phyloP scores from a whole-genome alignment of 1,284 basidiomycete genomes.

The Malassezia globosa region DNA sequence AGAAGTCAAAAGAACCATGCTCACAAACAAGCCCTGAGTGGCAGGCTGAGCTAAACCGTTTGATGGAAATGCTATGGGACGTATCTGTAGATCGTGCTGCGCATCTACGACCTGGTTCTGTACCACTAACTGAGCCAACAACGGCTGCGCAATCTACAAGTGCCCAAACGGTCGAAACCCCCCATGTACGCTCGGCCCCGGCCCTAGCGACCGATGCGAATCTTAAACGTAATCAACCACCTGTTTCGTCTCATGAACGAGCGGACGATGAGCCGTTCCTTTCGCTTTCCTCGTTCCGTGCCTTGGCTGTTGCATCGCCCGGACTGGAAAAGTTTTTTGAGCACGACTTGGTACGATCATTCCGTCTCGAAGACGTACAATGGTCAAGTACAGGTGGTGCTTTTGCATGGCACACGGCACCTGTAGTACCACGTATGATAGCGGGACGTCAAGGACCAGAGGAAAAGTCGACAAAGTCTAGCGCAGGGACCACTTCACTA shows the following conservation, averaged over 20 bases:
- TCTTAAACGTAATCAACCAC: too few relatives aligned
- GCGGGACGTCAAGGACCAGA: neutral
- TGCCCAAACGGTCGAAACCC: neutral
- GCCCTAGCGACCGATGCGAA: neutral
- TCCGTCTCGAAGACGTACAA: constrained; percentile 34
- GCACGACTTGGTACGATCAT: constrained; percentile 35
- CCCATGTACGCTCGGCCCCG: neutral
- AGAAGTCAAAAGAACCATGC: constrained; percentile 12
- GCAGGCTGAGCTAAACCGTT: constrained; percentile 33
- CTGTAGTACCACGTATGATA: constrained; percentile 26
- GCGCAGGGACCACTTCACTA: constrained; percentile 4
- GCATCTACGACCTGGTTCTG: constrained; percentile 18
- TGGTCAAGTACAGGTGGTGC: constrained; percentile 37
- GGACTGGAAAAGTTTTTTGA: constrained; percentile 42
- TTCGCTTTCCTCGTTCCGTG: constrained; percentile 36
- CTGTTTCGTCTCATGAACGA: neutral
- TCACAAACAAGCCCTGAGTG: constrained; percentile 20
- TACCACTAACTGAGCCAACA: neutral
- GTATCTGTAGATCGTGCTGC: constrained; percentile 35
- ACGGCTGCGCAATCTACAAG: neutral
- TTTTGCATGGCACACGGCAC: constrained; percentile 42
- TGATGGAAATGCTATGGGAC: constrained; percentile 39
- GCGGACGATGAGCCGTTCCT: constrained; percentile 33
- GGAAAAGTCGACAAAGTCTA: neutral
- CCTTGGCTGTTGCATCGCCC: constrained; percentile 40